Conservation (phyloP, 2,329 filamentous ascomycete genomes). For the Penicillium sp. region DNA sequence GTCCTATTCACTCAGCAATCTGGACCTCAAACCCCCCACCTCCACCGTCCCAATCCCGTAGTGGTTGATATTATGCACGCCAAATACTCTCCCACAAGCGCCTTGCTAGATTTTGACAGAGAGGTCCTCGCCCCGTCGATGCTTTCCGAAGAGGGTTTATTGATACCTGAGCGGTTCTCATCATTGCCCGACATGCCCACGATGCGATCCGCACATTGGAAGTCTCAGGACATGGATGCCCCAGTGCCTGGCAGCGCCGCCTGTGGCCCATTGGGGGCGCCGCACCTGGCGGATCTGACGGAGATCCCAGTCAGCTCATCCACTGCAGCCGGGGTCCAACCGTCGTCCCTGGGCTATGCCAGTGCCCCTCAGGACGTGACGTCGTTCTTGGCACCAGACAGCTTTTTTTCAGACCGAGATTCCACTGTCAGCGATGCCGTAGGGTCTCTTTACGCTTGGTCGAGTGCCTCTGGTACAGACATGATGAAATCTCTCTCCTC, state of each 20-base stretch:
- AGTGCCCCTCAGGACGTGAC: constrained; percentile 9
- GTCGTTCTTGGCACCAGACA: constrained; percentile 18
- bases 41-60: neutral
- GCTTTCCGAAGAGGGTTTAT: neutral
- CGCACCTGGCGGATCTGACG: constrained; percentile 3
- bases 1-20: neutral
- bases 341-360: constrained; percentile 8
- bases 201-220: constrained; percentile 7
- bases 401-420: constrained; percentile 17
- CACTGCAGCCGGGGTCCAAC: constrained; percentile 8
- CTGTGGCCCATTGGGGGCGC: neutral
- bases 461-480: constrained; percentile 18
- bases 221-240: constrained; percentile 3
- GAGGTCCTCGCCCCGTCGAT: constrained; percentile 1
- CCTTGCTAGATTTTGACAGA: constrained; percentile 12
- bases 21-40: neutral
- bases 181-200: constrained; percentile 3
- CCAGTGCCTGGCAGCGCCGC: constrained; percentile 7
- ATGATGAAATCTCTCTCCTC: constrained; percentile 10
- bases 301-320: constrained; percentile 12
- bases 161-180: neutral
- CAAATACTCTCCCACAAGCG: constrained; percentile 5
- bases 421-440: constrained; percentile 20
- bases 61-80: constrained; percentile 17
- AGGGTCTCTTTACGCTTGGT: constrained; percentile 25